These are phyloP conservation scores for Hyphopichia pseudoburtonii DNA, from an alignment of 1,139 yeast species.

Conservation along the genomic window DNA sequence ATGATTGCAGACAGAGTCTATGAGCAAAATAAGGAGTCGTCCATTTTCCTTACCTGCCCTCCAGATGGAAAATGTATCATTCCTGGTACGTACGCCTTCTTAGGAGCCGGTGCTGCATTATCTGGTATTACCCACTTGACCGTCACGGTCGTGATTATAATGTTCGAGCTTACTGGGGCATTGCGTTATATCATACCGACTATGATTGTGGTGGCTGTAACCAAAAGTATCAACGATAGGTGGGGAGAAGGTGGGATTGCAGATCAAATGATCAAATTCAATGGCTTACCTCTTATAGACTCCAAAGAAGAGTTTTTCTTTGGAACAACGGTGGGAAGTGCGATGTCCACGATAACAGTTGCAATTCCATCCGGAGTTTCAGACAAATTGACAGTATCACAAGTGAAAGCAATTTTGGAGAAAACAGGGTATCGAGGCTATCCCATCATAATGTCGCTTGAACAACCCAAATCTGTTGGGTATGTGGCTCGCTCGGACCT, in stretches of 20 bases:
- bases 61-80: conserved; percentile 59
- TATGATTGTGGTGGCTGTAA: conserved; percentile 93
- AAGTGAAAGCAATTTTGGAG: conserved; percentile 35
- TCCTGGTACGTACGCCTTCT: conserved; percentile 91
- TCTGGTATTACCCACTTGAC: conserved; percentile 93
- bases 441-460: conserved; percentile 48
- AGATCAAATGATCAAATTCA: conserved; percentile 87
- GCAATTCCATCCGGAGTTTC: conserved; percentile 43
- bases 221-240: conserved; percentile 71
- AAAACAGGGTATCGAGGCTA: conserved; percentile 50
- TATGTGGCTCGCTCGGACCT: conserved; percentile 37
- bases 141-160: conserved; percentile 87
- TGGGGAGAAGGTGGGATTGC: conserved; percentile 90
- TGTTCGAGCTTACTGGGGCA: conserved; percentile 97
- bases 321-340: conserved; percentile 54
- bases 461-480: conserved; percentile 35
- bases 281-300: conserved; percentile 86
- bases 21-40: conserved; percentile 37
- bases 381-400: conserved; percentile 30
- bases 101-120: conserved; percentile 97
- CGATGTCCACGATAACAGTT: conserved; percentile 62
- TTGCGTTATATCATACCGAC: conserved; percentile 86
- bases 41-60: conserved; percentile 50
- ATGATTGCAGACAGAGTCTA: conserved; percentile 61
- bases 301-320: conserved; percentile 65